Evolutionary conservation across 179 eudicot genomes (phyloP).

Genomic region (Amaranthus tricolor): DNA sequence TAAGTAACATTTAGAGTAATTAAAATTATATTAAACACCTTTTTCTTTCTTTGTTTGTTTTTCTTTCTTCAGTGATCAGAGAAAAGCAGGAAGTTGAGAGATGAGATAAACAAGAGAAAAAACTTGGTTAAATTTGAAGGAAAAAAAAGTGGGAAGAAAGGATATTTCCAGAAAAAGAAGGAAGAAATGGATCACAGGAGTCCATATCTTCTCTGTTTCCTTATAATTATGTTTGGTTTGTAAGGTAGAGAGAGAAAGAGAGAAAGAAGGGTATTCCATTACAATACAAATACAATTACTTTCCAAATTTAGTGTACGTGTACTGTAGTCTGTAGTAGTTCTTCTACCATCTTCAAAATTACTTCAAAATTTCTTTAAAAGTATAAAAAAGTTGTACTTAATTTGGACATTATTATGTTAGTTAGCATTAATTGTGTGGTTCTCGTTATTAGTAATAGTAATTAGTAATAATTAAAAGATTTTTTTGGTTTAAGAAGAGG

Average conservation of each 20-base stretch:
- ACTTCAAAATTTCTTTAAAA: background rate
- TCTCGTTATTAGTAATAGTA: background rate
- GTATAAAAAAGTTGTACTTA: background rate
- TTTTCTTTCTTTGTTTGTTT: background rate
- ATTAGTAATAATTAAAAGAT: too few species aligned
- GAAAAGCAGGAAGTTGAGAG: constrained; percentile 24
- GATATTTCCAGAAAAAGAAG: constrained; percentile 30
- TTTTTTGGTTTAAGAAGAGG: too few species aligned
- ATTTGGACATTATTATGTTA: background rate
- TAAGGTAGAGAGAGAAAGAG: constrained; percentile 2
- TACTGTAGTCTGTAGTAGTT: constrained; percentile 4
- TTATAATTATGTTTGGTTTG: constrained; percentile 12
- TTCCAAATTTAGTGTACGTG: constrained; percentile 20
- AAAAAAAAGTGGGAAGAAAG: constrained; percentile 18
- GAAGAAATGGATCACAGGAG: constrained; percentile 25
- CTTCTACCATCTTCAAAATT: constrained; percentile 4
- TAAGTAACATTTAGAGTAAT: too few species aligned
- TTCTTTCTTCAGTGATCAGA: background rate
- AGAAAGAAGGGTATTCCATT: background rate
- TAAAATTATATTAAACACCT: background rate
- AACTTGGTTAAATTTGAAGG: background rate
- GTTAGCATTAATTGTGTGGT: constrained; percentile 7
- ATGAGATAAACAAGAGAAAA: constrained; percentile 1
- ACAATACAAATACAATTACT: constrained; percentile 14
- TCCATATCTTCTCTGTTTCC: constrained; percentile 28